Evolutionary conservation across 2,329 filamentous ascomycete species (phyloP), one percentile per base, ranked within the genome.

Genomic region (Thielaviopsis punctulata): DNA sequence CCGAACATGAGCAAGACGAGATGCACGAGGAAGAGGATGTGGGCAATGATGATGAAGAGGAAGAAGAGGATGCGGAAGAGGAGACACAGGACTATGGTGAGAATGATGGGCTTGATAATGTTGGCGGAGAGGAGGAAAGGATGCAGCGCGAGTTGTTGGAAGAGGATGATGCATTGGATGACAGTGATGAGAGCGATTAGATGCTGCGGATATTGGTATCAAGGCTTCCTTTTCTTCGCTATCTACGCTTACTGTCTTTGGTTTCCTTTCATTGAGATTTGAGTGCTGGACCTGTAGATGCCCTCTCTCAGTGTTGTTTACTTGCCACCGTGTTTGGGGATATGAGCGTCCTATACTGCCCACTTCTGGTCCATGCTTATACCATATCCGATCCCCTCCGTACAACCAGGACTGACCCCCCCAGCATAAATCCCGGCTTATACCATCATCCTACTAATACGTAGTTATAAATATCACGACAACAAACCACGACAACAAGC

Each of bases 161-260:
- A 1, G 74, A 69, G 23, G 79, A 81, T 53, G 80, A 83, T 57
- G 80, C 77, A 15, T 12, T 36, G 12, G 63, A 82, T 54, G 78
- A 80, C 57, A 77, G 74, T 10, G 72, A 76, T 49, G 77, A 80
- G 56, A 79, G 76, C 58, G 76, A 79, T 52, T 78, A 61, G 56
- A 27, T 44, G 24, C n/a, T 36, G 19, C 9, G n/a, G 18, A 48
- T 8, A 23, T 47, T 39, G 2, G 18, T 9, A 19, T 10, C 18
- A 39, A 49, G n/a, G 21, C 30, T n/a, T n/a, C n/a, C n/a, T n/a
- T n/a, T n/a, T n/a, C n/a, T n/a, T n/a, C n/a, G n/a, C n/a, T n/a
- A n/a, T n/a, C n/a, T n/a, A n/a, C n/a, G n/a, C n/a, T n/a, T n/a
- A n/a, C n/a, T n/a, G n/a, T n/a, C n/a, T n/a, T n/a, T n/a, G n/a